A percentile compares a stretch with the other conserved stretches of the same genome.
Evolutionary conservation across 129 eudicot species (phyloP).

Genomic region (Oenanthe sinensis): DNA sequence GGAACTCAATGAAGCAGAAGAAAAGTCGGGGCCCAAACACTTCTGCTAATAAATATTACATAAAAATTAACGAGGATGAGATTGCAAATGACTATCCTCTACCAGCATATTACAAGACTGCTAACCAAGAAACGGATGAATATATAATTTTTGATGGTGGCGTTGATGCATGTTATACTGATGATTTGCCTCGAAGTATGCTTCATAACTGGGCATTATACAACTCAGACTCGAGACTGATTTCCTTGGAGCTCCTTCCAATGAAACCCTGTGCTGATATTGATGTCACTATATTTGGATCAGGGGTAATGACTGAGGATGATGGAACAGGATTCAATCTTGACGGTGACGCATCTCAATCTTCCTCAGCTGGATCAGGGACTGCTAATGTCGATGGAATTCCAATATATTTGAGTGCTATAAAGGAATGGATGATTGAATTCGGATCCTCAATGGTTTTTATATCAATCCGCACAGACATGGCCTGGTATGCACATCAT

Average conservation of each 20-base stretch:
- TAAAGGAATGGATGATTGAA: conserved; percentile 96
- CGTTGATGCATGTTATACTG: conserved; percentile 38
- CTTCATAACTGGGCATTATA: conserved; percentile 95
- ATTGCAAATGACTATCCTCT: conserved; percentile 71
- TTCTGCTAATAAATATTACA: conserved; percentile 42
- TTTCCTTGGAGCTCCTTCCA: conserved; percentile 93
- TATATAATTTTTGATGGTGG: conserved; percentile 49
- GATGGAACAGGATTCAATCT: conserved; percentile 88
- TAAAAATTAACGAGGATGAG: conserved; percentile 71
- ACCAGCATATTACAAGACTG: conserved; percentile 67
- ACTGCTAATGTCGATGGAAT: conserved; percentile 60
- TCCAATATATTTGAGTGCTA: conserved; percentile 80
- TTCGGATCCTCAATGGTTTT: conserved; percentile 89
- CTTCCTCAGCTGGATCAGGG: conserved; percentile 40
- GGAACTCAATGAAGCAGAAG: conserved; percentile 48
- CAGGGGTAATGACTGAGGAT: conserved; percentile 77
- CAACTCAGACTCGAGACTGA: conserved; percentile 83
- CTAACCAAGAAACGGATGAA: conserved; percentile 60
- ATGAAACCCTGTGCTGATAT: conserved; percentile 96
- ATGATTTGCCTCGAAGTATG: conserved; percentile 79
- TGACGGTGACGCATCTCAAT: conserved; percentile 46
- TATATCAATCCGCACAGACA: conserved; percentile 84
- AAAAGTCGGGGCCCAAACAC: conserved; percentile 29
- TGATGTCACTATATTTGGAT: conserved; percentile 89
- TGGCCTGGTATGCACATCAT: conserved; percentile 67